These are phyloP conservation scores for Neofusicoccum sp. DNA, from an alignment of 2,329 filamentous ascomycete species.

Conservation along the genomic window DNA sequence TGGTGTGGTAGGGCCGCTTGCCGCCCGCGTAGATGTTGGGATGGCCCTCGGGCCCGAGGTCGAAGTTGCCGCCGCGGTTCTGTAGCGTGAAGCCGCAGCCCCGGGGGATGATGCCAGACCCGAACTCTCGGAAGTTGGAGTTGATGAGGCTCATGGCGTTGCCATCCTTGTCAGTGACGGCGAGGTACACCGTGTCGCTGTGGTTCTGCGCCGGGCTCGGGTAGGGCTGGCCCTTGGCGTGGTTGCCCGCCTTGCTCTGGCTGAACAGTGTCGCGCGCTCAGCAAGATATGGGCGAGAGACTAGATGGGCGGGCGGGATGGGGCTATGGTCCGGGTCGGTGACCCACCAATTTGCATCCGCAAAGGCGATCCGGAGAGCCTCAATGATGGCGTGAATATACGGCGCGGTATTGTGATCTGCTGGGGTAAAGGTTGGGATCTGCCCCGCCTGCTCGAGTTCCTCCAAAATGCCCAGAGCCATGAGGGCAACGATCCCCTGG, in stretches of 20 bases:
- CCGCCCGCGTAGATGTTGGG: constrained; percentile 77
- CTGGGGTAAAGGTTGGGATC: constrained; percentile 66
- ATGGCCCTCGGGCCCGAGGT: constrained; percentile 58
- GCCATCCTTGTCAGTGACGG: constrained; percentile 73
- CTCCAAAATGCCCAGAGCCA: constrained; percentile 89
- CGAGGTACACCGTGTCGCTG: constrained; percentile 94
- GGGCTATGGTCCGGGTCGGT: constrained; percentile 72
- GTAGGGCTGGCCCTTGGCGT: constrained; percentile 68
- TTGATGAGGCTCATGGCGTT: constrained; percentile 98
- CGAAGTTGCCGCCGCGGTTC: constrained; percentile 88
- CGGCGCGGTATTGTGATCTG: constrained; percentile 76
- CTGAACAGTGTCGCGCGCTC: constrained; percentile 64
- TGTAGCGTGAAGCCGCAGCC: constrained; percentile 92
- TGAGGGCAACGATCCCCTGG: constrained; percentile 90
- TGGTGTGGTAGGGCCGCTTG: constrained; percentile 95
- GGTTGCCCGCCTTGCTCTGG: constrained; percentile 50
- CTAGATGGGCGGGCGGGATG: constrained; percentile 68
- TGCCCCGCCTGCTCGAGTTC: constrained; percentile 73
- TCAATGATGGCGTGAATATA: constrained; percentile 83
- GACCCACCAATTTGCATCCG: constrained; percentile 87
- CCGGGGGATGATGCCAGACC: constrained; percentile 78
- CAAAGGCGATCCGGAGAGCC: constrained; percentile 82
- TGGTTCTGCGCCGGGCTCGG: constrained; percentile 77
- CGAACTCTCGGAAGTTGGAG: constrained; percentile 88
- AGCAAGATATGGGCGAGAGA: constrained; percentile 72